Evolutionary conservation across 1,139 yeast genomes (phyloP), one percentile per base, ranked within the genome.

Genomic region (Taphrina populina): DNA sequence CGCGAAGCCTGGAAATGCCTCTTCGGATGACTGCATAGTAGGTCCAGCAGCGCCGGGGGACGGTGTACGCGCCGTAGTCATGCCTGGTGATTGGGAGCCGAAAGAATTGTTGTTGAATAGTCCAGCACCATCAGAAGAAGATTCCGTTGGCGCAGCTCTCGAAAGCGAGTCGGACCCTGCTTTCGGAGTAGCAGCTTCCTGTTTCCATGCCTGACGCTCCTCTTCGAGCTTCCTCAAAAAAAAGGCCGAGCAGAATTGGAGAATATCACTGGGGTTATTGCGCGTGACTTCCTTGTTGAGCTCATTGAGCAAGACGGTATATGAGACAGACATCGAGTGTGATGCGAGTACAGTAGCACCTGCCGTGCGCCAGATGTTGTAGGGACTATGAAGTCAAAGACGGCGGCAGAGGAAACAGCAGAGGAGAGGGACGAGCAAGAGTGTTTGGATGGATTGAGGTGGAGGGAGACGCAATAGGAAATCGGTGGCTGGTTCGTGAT

Each of bases 231-330:
- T 78, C 53, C 74, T 68, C 65, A 76, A 77, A 71, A 84, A 84
- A 68, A 81, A 83, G 66, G 80, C 78, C 61, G 84, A 82, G 65
- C 88, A 81, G 69, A 83, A 84, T 65, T 84, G 88, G 59, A 83
- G 69, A 19, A 83, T 72, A 65, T 83, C 90, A 11, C 73, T 69
- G 1, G 95, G 95, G 63, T 82, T 79, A 64, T 80, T 78, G 55
- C 76, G 72, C 55, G 75, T 72, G 60, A 84, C 74, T 67, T 82
- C 87, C 64, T 75, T 76, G 68, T 81, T 82, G 67, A 83, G 79
- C 61, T 75, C 79, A 64, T 78, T 77, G 69, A 83, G 75, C 68
- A 82, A 88, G 59, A 79, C 69, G 55, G 72, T 67, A 63, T 75
- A 76, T 45, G 73, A 74, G 74, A 68, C 46, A 70, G 64, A 15